Evolutionary conservation across 2,329 filamentous ascomycete species (phyloP).

Genomic region (Colletotrichum somersetense): DNA sequence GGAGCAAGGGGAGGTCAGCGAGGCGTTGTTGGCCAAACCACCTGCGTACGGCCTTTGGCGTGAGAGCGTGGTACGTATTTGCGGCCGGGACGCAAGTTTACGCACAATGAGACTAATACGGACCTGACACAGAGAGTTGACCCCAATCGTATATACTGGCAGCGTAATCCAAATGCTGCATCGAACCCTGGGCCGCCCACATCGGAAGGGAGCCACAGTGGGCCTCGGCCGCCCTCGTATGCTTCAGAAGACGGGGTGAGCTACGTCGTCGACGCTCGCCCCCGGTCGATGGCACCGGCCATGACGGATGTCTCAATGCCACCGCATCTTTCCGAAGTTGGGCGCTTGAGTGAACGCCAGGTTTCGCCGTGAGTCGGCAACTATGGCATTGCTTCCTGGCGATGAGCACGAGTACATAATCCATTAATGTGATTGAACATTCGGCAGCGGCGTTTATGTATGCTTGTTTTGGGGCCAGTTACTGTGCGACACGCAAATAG

Average conservation of each 20-base stretch:
- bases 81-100: neutral
- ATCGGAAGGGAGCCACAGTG: slow-evolving; percentile 44
- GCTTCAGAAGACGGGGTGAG: slow-evolving; percentile 79
- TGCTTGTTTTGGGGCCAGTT: neutral
- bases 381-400: neutral
- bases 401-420: neutral
- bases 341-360: slow-evolving; percentile 39
- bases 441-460: neutral
- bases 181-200: slow-evolving; percentile 9
- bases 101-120: slow-evolving; percentile 1
- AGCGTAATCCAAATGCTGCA: slow-evolving; percentile 66
- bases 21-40: slow-evolving; percentile 72
- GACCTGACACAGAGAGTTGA: slow-evolving; percentile 72
- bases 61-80: slow-evolving; percentile 77
- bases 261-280: slow-evolving; percentile 77
- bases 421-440: neutral
- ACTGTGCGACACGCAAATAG: neutral
- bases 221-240: slow-evolving; percentile 78
- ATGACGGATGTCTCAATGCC: slow-evolving; percentile 47
- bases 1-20: slow-evolving; percentile 60
- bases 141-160: slow-evolving; percentile 85
- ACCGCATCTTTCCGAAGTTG: slow-evolving; percentile 63
- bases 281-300: slow-evolving; percentile 66
- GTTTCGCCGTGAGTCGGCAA: neutral
- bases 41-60: slow-evolving; percentile 90